phyloP scores from a whole-genome alignment of 129 eudicot genomes.

The Saposhnikovia divaricata region DNA sequence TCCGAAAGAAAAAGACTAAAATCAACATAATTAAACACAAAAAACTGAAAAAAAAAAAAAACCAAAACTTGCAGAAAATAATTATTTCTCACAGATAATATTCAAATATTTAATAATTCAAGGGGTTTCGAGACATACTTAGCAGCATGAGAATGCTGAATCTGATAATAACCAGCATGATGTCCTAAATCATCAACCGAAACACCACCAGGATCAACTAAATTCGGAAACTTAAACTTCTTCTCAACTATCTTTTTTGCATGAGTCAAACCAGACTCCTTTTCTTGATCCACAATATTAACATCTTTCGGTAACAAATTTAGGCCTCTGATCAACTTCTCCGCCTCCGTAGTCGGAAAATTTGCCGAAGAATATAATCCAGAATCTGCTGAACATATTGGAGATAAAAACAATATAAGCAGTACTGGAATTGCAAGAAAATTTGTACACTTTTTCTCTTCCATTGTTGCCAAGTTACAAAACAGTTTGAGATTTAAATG shows the following conservation, averaged over 20 bases:
- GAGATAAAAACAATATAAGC: not conserved
- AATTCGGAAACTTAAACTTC: conserved; percentile 49
- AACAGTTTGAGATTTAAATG: not conserved
- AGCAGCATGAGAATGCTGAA: conserved; percentile 71
- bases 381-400: conserved; percentile 19
- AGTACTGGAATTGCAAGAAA: conserved; percentile 19
- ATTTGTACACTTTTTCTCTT: conserved; percentile 9
- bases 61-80: not conserved
- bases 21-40: not conserved
- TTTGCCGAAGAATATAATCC: conserved; percentile 25
- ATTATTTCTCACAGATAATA: not conserved
- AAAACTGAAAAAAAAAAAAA: not conserved
- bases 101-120: not conserved
- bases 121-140: conserved; percentile 25
- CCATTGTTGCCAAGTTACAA: not conserved
- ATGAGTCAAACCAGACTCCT: conserved; percentile 7
- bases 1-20: not conserved
- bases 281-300: conserved; percentile 33
- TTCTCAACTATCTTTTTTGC: conserved; percentile 56
- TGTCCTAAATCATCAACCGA: conserved; percentile 71
- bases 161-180: conserved; percentile 84
- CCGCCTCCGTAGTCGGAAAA: conserved; percentile 35
- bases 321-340: conserved; percentile 53
- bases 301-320: conserved; percentile 59
- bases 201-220: conserved; percentile 28